These are phyloP conservation scores for Spizellomyces sp. DNA, from an alignment of 192 early-diverging fungal genomes.

Conservation along the genomic window DNA sequence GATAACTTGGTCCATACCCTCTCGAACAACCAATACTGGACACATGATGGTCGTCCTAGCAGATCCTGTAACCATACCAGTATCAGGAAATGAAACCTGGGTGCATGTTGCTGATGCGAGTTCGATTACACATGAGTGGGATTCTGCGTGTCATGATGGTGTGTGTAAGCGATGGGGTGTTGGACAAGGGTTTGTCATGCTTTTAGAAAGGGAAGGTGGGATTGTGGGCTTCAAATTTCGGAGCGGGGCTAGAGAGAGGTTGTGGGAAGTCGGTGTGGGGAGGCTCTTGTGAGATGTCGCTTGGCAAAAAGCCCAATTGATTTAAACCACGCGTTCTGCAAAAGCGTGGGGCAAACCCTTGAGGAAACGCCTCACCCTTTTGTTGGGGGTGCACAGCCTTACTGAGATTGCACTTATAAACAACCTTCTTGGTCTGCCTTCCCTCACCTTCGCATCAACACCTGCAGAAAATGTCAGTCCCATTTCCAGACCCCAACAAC, in stretches of 20 bases:
- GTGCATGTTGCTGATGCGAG: conserved; percentile 17
- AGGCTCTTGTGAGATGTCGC: not conserved
- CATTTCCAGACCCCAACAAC: no score
- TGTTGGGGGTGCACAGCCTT: no score
- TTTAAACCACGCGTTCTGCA: no score
- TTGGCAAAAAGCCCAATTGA: no score
- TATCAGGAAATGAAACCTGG: conserved; percentile 10
- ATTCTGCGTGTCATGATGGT: conserved; percentile 9
- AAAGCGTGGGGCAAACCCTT: no score
- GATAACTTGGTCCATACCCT: conserved; percentile 24
- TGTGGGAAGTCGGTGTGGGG: conserved; percentile 11
- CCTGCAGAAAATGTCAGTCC: no score
- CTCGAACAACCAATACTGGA: conserved; percentile 6
- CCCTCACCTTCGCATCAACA: no score
- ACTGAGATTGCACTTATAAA: no score
- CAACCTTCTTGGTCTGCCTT: no score
- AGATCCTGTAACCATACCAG: not conserved
- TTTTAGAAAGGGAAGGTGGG: not conserved
- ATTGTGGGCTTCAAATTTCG: conserved; percentile 22
- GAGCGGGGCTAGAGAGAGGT: conserved; percentile 5
- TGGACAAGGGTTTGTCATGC: conserved; percentile 17
- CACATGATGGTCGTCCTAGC: conserved; percentile 18
- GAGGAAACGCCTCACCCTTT: no score
- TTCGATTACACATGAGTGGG: conserved; percentile 14
- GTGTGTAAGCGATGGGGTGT: conserved; percentile 7